Conservation (phyloP, 768 basidiomycete species). For the Cubamyces lactineus region DNA sequence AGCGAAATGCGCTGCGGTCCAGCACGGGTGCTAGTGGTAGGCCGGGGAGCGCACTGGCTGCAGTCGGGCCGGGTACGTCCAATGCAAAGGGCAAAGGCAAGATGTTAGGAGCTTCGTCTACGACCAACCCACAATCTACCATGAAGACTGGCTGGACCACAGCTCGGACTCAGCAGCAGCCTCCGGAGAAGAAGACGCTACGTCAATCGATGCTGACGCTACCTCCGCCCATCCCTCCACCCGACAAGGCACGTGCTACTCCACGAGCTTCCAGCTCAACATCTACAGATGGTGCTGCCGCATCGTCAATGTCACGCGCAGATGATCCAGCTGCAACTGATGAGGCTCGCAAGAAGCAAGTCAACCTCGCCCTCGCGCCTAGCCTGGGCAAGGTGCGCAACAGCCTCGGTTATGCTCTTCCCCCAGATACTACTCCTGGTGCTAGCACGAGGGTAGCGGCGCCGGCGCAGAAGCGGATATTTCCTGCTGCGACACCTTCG, state of each 20-base stretch:
- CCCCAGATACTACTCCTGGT: not conserved
- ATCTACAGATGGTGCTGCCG: not conserved
- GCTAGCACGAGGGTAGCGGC: not conserved
- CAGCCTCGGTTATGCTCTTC: not conserved
- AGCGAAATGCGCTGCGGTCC: constrained; percentile 4
- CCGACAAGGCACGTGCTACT: not conserved
- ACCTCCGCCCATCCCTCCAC: constrained; percentile 26
- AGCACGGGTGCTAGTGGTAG: constrained; percentile 22
- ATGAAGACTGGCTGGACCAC: not conserved
- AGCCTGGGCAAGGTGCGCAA: constrained; percentile 4
- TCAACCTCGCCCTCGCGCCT: constrained; percentile 8
- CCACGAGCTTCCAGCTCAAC: not conserved
- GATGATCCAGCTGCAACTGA: not conserved
- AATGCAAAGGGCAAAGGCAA: constrained; percentile 7
- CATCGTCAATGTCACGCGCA: too few species aligned
- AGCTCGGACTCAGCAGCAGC: not conserved
- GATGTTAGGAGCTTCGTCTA: not conserved
- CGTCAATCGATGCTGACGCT: constrained; percentile 28
- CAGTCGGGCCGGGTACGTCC: constrained; percentile 2
- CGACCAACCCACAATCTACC: not conserved
- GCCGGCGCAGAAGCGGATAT: not conserved
- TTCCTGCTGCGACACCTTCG: not conserved
- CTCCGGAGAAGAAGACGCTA: constrained; percentile 2
- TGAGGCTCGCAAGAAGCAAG: not conserved
- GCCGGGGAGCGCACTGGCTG: constrained; percentile 18